phyloP scores from a whole-genome alignment of 805 yeast species.

The Suhomyces sp. region DNA sequence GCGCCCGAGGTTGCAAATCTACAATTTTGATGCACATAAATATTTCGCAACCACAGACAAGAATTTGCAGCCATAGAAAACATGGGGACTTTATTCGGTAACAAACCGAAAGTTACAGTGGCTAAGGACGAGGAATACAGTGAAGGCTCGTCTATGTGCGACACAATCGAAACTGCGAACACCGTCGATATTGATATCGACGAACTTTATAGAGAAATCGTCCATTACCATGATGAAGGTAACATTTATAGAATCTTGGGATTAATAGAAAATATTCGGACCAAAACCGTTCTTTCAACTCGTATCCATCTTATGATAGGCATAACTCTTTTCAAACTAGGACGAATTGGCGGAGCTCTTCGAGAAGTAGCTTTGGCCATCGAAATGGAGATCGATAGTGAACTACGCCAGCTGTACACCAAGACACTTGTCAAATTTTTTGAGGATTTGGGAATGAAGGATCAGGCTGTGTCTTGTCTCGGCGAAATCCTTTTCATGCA shows the following conservation, averaged over 20 bases:
- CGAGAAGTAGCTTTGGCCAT: conserved; percentile 25
- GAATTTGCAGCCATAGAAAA: conserved; percentile 12
- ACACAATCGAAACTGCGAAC: not conserved
- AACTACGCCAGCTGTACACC: conserved; percentile 14
- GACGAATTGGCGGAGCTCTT: conserved; percentile 21
- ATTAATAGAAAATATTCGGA: conserved; percentile 8
- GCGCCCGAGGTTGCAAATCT: not conserved
- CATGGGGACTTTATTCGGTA: not conserved
- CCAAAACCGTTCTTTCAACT: conserved; percentile 8
- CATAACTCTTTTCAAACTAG: conserved; percentile 20
- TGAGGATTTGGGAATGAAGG: conserved; percentile 11
- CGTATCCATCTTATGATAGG: conserved; percentile 16
- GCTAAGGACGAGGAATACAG: not conserved
- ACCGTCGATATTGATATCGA: not conserved
- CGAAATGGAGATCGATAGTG: conserved; percentile 17
- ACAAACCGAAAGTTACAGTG: not conserved
- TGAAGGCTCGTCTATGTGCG: not conserved
- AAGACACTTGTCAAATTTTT: conserved; percentile 16
- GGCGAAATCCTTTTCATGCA: conserved; percentile 11
- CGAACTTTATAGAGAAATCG: not conserved
- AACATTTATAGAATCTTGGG: conserved; percentile 17
- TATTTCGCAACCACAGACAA: not conserved
- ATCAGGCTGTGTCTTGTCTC: conserved; percentile 11
- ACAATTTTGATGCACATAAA: not conserved
- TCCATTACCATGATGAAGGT: conserved; percentile 9